Evolutionary conservation across 306 rosid species (phyloP).

Genomic region (Prosopis cineraria): DNA sequence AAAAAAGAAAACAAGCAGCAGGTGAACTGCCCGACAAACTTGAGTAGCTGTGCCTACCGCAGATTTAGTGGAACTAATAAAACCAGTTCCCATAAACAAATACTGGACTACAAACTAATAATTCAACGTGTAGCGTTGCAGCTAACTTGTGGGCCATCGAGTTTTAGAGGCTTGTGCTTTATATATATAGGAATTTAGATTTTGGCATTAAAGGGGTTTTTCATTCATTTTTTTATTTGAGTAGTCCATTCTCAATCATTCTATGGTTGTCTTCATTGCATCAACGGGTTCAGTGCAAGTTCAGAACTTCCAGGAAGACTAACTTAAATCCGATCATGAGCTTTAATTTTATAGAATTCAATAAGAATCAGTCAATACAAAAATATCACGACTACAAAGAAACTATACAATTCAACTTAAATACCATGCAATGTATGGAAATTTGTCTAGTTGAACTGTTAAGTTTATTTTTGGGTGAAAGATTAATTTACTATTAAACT

Average conservation of each 20-base stretch:
- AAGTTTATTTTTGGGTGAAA: background rate
- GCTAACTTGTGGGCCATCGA: background rate
- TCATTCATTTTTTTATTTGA: background rate
- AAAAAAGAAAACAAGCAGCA: background rate
- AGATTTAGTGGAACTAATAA: background rate
- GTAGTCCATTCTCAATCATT: background rate
- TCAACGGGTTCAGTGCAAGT: background rate
- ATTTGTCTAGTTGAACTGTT: no score
- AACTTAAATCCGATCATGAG: background rate
- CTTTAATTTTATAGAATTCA: background rate
- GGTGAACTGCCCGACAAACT: background rate
- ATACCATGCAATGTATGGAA: background rate
- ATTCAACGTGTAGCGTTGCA: background rate
- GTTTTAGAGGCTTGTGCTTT: background rate
- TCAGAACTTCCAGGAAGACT: background rate
- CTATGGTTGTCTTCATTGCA: background rate
- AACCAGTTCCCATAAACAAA: background rate
- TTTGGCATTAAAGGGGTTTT: background rate
- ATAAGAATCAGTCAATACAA: no score
- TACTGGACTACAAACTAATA: background rate
- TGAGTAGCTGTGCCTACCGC: slow-evolving; percentile 9
- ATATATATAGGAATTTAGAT: background rate
- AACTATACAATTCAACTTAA: no score
- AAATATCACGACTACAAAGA: no score
- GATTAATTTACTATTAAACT: no score